Conservation (phyloP, 345 rosid species). For the Clarkia xantiana region DNA sequence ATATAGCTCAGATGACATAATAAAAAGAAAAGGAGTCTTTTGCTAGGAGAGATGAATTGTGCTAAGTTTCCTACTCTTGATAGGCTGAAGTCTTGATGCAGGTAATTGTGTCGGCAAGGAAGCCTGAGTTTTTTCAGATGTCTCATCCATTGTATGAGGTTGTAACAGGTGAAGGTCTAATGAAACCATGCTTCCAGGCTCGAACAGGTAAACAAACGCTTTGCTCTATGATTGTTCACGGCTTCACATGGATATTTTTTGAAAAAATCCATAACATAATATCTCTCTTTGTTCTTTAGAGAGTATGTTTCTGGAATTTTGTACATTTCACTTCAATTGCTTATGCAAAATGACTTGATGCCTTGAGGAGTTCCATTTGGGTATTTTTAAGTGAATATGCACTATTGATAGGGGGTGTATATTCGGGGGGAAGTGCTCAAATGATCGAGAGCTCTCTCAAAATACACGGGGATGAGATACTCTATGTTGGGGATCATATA, state of each 20-base stretch:
- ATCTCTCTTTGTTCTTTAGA: too few species aligned
- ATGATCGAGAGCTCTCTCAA: conserved; percentile 78
- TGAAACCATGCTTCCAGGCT: conserved; percentile 98
- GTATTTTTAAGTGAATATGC: too few species aligned
- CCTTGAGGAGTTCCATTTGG: conserved; percentile 7
- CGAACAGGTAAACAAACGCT: conserved; percentile 40
- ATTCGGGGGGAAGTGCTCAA: conserved; percentile 97
- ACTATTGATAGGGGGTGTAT: conserved; percentile 47
- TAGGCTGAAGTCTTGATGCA: conserved; percentile 8
- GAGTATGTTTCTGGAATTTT: too few species aligned
- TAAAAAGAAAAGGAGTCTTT: too few species aligned
- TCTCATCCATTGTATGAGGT: conserved; percentile 91
- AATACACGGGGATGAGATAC: conserved; percentile 87
- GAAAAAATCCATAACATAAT: too few species aligned
- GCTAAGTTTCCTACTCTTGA: too few species aligned
- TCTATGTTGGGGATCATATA: conserved; percentile 92
- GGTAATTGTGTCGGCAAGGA: conserved; percentile 95
- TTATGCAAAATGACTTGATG: background rate
- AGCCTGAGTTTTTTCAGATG: conserved; percentile 98
- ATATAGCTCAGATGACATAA: too few species aligned
- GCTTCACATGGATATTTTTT: background rate
- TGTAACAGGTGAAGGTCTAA: conserved; percentile 85
- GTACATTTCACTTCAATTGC: too few species aligned
- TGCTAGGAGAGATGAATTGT: too few species aligned
- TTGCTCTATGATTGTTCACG: background rate